phyloP scores from a whole-genome alignment of 495 filamentous ascomycete species.

The Aspergillus leporis region DNA sequence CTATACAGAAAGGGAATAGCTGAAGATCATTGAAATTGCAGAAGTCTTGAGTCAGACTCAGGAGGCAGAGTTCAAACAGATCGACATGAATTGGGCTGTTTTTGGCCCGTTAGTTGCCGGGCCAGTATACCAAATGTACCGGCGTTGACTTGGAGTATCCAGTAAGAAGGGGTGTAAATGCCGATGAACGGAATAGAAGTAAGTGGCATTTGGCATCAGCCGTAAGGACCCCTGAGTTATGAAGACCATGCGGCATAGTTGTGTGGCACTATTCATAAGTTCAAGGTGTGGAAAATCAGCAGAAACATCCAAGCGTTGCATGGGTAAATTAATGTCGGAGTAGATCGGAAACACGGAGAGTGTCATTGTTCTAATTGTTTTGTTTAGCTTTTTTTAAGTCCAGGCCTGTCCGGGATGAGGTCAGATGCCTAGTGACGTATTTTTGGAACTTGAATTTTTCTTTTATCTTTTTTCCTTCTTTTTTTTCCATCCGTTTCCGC shows the following conservation, averaged over 20 bases:
- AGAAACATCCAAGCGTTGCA: background rate
- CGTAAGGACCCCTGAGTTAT: background rate
- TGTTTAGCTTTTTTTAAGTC: too few species aligned
- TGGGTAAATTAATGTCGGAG: slow-evolving; percentile 11
- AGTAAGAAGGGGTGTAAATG: slow-evolving; percentile 3
- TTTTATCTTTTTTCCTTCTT: slow-evolving; percentile 8
- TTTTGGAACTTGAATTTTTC: slow-evolving; percentile 5
- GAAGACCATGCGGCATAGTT: background rate
- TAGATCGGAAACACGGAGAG: slow-evolving; percentile 9
- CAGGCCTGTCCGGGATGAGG: too few species aligned
- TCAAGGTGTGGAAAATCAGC: background rate
- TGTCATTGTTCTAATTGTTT: background rate
- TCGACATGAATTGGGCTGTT: slow-evolving; percentile 7
- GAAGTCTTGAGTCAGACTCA: slow-evolving; percentile 3
- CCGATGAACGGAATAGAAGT: background rate
- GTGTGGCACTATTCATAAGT: too few species aligned
- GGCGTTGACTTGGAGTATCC: background rate
- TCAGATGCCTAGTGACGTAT: slow-evolving; percentile 20
- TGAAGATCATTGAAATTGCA: background rate
- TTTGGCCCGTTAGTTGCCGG: slow-evolving; percentile 7
- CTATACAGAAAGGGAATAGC: background rate
- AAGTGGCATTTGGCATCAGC: background rate
- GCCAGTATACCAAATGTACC: background rate
- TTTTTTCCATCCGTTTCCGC: background rate
- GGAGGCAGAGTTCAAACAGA: slow-evolving; percentile 1